Evolutionary conservation across 768 basidiomycete genomes (phyloP).

Genomic region (Podaxis sp.): DNA sequence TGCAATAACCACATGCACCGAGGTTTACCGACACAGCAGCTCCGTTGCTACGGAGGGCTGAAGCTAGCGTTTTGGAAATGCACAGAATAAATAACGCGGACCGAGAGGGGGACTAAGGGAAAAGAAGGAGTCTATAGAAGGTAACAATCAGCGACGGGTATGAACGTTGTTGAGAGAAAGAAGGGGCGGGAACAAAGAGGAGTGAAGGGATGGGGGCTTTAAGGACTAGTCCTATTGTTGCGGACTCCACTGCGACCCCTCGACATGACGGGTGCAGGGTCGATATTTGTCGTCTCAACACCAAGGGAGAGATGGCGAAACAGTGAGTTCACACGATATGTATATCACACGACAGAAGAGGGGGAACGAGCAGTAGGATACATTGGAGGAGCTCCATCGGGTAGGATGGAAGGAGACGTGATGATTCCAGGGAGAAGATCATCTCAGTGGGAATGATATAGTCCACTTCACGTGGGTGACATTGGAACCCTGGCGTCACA

Average conservation of each 20-base stretch:
- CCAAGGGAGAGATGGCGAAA: background rate
- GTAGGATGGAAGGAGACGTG: background rate
- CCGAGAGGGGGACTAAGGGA: slow-evolving; percentile 40
- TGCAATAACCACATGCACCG: slow-evolving; percentile 69
- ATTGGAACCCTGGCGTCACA: slow-evolving; percentile 13
- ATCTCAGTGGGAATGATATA: slow-evolving; percentile 7
- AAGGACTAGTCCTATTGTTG: background rate
- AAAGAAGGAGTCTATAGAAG: background rate
- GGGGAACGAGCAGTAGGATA: background rate
- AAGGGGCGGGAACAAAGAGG: slow-evolving; percentile 4
- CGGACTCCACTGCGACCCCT: background rate
- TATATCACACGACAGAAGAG: background rate
- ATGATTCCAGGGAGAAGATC: slow-evolving; percentile 5
- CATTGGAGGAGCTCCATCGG: slow-evolving; percentile 7
- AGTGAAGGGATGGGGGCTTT: background rate
- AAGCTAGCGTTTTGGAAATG: slow-evolving; percentile 37
- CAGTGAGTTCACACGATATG: slow-evolving; percentile 1
- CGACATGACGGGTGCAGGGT: background rate
- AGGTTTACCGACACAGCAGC: slow-evolving; percentile 43
- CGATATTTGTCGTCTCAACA: background rate
- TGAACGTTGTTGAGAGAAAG: slow-evolving; percentile 25
- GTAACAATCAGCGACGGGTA: slow-evolving; percentile 31
- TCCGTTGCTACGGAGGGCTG: slow-evolving; percentile 30
- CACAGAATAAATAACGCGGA: slow-evolving; percentile 56
- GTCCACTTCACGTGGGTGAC: slow-evolving; percentile 10